phyloP scores from a whole-genome alignment of 257 asterid genomes.

The Solanum appendiculatum region DNA sequence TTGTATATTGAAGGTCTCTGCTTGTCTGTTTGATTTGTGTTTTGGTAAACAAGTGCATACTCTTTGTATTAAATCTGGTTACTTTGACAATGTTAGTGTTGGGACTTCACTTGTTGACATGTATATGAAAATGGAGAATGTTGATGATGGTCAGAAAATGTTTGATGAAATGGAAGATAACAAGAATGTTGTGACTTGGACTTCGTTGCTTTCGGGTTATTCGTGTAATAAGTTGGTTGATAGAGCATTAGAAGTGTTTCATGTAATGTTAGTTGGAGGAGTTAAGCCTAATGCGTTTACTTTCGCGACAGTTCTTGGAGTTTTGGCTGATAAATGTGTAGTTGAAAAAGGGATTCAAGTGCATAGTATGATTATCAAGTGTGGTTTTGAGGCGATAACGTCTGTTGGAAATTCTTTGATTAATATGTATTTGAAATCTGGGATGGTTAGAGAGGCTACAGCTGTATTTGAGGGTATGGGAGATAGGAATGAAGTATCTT shows the following conservation, averaged over 20 bases:
- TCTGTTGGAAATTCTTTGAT: constrained; percentile 75
- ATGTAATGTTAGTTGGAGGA: constrained; percentile 44
- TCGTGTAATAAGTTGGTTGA: constrained; percentile 32
- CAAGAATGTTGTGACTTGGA: constrained; percentile 86
- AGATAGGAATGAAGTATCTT: constrained; percentile 52
- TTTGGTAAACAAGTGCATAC: constrained; percentile 68
- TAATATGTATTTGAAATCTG: constrained; percentile 65
- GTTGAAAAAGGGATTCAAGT: constrained; percentile 48
- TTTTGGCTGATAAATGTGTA: constrained; percentile 52
- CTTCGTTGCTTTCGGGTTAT: constrained; percentile 69
- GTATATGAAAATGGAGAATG: constrained; percentile 53
- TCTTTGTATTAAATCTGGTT: constrained; percentile 57
- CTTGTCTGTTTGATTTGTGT: constrained; percentile 25
- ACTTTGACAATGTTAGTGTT: constrained; percentile 62
- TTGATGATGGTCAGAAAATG: constrained; percentile 44
- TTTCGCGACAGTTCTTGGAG: constrained; percentile 69
- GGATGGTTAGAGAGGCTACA: constrained; percentile 63
- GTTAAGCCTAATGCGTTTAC: constrained; percentile 69
- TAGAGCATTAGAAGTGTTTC: constrained; percentile 35
- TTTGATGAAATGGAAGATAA: constrained; percentile 54
- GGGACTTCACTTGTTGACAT: constrained; percentile 80
- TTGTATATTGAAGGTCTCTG: constrained; percentile 61
- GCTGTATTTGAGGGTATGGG: constrained; percentile 40
- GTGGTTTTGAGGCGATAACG: constrained; percentile 39
- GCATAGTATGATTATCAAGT: constrained; percentile 55